Conservation (phyloP, 106 monocot species). For the Iris macrosiphon region DNA sequence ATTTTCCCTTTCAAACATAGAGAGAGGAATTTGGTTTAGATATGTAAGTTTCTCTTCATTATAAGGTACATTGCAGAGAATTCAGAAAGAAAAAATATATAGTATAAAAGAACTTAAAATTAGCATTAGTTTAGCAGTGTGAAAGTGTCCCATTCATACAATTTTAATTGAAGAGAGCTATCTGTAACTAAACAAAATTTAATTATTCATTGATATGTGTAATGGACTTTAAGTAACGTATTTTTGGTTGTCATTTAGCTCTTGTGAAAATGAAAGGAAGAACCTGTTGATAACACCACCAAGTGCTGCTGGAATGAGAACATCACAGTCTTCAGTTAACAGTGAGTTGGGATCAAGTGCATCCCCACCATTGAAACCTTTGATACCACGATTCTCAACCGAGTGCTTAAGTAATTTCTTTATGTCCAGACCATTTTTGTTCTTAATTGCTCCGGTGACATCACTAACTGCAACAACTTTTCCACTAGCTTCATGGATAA, state of each 20-base stretch:
- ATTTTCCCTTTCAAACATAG: constrained; percentile 40
- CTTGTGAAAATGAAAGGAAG: constrained; percentile 4
- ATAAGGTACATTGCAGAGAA: no score
- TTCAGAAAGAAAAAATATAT: no score
- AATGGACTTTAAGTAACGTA: no score
- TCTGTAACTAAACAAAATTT: no score
- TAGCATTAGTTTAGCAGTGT: no score
- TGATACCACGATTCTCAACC: constrained; percentile 34
- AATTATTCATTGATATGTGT: no score
- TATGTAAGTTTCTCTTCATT: background rate
- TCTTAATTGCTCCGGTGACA: constrained; percentile 64
- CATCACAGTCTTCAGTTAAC: constrained; percentile 68
- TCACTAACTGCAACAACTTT: constrained; percentile 62
- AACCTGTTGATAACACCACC: constrained; percentile 53
- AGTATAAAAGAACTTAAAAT: no score
- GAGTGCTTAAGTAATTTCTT: constrained; percentile 29
- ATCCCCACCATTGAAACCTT: constrained; percentile 74
- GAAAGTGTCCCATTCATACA: no score
- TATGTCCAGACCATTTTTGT: constrained; percentile 54
- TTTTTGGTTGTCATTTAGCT: no score
- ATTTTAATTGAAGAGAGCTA: no score
- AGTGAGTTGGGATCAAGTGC: constrained; percentile 40
- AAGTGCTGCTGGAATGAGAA: constrained; percentile 70
- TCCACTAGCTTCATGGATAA: constrained; percentile 58
- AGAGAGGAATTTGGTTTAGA: background rate